Conservation (phyloP, 768 basidiomycete species). For the Suillus tomentosus region DNA sequence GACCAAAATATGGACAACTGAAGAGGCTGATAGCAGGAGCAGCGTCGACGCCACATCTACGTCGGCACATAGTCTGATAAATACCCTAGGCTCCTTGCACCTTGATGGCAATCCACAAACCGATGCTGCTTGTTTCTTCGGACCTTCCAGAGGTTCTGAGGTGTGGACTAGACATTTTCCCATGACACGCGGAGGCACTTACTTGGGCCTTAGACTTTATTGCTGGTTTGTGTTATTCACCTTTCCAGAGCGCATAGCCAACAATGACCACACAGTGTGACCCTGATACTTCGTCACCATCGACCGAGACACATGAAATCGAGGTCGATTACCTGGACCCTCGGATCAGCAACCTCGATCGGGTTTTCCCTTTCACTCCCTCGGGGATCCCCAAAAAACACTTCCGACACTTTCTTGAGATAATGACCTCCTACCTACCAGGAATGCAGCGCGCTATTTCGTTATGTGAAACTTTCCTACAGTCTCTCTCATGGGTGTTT, state of each 20-base stretch:
- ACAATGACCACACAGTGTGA: conserved; percentile 15
- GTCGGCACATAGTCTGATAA: conserved; percentile 28
- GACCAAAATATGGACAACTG: conserved; percentile 16
- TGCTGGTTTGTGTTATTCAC: conserved; percentile 37
- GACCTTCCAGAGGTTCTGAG: conserved; percentile 51
- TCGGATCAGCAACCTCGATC: conserved; percentile 45
- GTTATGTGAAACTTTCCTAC: conserved; percentile 49
- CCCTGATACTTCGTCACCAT: conserved; percentile 10
- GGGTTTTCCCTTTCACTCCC: conserved; percentile 48
- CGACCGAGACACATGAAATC: conserved; percentile 35
- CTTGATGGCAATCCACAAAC: conserved; percentile 36
- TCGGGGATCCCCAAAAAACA: conserved; percentile 34
- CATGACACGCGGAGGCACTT: conserved; percentile 2
- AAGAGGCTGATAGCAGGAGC: conserved; percentile 35
- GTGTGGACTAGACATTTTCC: conserved; percentile 30
- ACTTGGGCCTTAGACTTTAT: conserved; percentile 38
- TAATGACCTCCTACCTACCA: conserved; percentile 50
- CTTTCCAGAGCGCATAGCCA: conserved; percentile 1
- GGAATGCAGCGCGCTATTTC: conserved; percentile 41
- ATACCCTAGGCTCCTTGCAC: conserved; percentile 47
- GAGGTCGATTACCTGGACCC: conserved; percentile 47
- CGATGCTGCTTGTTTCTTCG: conserved; percentile 39
- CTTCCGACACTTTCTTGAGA: conserved; percentile 39
- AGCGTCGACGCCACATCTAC: conserved; percentile 7
- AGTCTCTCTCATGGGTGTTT: conserved; percentile 54